Conservation (phyloP, 2,329 filamentous ascomycete species). For the Chaetothyriales sp. region DNA sequence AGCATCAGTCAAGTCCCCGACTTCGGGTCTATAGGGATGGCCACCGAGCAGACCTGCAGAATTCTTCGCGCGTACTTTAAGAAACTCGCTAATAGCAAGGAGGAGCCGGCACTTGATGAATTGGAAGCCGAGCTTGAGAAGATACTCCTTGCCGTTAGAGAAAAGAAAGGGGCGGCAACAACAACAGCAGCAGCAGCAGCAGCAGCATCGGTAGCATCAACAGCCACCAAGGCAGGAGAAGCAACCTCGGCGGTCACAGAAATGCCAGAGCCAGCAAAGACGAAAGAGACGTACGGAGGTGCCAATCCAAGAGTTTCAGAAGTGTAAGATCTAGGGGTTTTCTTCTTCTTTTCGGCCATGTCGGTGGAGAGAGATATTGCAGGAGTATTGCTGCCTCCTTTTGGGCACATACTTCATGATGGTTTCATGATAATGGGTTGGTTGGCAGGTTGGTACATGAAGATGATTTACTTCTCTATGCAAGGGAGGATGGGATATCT, state of each 20-base stretch:
- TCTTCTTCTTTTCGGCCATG: neutral
- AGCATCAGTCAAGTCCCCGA: constrained; percentile 21
- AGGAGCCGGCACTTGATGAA: constrained; percentile 36
- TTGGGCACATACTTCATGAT: too few species aligned
- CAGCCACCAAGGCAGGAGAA: too few species aligned
- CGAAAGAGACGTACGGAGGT: neutral
- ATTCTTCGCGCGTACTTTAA: constrained; percentile 44
- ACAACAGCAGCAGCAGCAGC: neutral
- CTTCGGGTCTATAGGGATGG: constrained; percentile 34
- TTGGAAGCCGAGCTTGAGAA: constrained; percentile 42
- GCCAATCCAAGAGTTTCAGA: neutral
- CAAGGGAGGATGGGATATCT: neutral
- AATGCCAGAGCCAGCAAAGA: neutral
- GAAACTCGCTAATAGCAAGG: constrained; percentile 30
- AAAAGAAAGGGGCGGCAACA: constrained; percentile 17
- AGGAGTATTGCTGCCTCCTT: too few species aligned
- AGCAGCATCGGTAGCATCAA: too few species aligned
- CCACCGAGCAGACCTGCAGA: constrained; percentile 43
- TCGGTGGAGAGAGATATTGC: neutral
- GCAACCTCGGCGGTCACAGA: too few species aligned
- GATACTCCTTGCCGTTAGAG: constrained; percentile 30
- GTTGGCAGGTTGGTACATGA: neutral
- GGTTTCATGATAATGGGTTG: neutral
- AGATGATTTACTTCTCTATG: neutral
- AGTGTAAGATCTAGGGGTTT: neutral